Conservation (phyloP, 345 rosid genomes). For the Streptanthus diversifolius region DNA sequence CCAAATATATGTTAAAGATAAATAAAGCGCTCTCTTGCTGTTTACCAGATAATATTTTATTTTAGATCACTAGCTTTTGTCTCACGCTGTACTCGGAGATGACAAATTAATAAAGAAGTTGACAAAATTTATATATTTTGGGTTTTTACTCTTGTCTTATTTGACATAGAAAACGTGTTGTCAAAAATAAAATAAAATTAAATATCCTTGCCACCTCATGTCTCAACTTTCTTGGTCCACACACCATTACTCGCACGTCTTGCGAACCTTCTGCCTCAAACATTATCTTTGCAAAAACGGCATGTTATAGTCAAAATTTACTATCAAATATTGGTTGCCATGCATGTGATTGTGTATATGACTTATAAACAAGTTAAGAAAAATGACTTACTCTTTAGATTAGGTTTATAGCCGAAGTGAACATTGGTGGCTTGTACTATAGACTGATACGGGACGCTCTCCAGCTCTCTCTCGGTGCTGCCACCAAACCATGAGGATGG, state of each 20-base stretch:
- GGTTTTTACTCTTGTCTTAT: not conserved
- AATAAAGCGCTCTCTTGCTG: not conserved
- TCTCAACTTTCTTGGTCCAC: slow-evolving; percentile 57
- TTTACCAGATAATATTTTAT: not conserved
- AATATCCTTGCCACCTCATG: slow-evolving; percentile 57
- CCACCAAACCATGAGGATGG: slow-evolving; percentile 25
- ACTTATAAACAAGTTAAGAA: not conserved
- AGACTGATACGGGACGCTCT: slow-evolving; percentile 39
- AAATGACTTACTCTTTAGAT: slow-evolving; percentile 48
- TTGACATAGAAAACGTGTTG: no score
- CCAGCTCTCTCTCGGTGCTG: slow-evolving; percentile 43
- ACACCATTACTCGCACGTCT: slow-evolving; percentile 50
- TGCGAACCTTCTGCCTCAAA: slow-evolving; percentile 41
- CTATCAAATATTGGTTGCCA: not conserved
- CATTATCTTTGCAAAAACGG: slow-evolving; percentile 37
- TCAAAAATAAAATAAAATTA: no score
- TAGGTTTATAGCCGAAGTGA: slow-evolving; percentile 55
- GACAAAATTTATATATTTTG: not conserved
- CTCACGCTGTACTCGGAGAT: not conserved
- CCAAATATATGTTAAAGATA: not conserved
- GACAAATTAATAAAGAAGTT: not conserved
- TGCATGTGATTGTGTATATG: not conserved
- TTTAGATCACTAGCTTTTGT: not conserved
- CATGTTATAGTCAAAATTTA: not conserved
- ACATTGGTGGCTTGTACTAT: slow-evolving; percentile 37